Percentiles rank a stretch among this genome's conserved stretches.
These are phyloP conservation scores for Fusarium sp. DNA, from an alignment of 2,329 filamentous ascomycete genomes.

Conservation along the genomic window DNA sequence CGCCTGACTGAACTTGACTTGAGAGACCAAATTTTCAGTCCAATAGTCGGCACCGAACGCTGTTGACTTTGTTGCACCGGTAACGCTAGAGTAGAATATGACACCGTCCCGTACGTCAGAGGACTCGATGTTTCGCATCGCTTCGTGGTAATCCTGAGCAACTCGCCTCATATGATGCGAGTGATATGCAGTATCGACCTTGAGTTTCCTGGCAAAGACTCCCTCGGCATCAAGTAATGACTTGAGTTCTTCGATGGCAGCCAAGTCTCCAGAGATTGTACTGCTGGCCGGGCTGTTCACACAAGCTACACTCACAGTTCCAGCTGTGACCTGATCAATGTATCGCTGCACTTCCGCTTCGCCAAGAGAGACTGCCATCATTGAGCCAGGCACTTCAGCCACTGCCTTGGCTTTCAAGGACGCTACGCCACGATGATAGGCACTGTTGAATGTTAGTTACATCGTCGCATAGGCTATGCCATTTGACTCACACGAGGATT, in stretches of 20 bases:
- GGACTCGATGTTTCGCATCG: not conserved
- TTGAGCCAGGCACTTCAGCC: not conserved
- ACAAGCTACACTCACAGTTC: slow-evolving; percentile 1
- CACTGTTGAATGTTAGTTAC: not conserved
- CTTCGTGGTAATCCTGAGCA: not conserved
- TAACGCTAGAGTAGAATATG: slow-evolving; percentile 3
- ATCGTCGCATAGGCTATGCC: rapidly evolving
- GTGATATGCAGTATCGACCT: slow-evolving; percentile 10
- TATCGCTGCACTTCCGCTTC: slow-evolving; percentile 2
- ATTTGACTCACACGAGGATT: slow-evolving; percentile 3
- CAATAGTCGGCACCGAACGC: not conserved
- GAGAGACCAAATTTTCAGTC: not conserved
- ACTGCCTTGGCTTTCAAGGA: not conserved
- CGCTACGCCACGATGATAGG: not conserved
- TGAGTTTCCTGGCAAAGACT: not conserved
- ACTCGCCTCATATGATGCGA: slow-evolving; percentile 5
- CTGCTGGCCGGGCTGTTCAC: slow-evolving; percentile 2
- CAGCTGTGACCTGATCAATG: not conserved
- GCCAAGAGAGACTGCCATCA: slow-evolving; percentile 8
- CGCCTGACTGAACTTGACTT: slow-evolving; percentile 10
- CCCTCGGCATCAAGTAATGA: not conserved
- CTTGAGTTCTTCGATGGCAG: not conserved
- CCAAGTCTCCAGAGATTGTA: not conserved
- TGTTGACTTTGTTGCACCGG: not conserved
- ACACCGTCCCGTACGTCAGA: not conserved